These are phyloP conservation scores for Suhomyces bokatorum DNA, from an alignment of 1,139 yeast species.

Conservation along the genomic window DNA sequence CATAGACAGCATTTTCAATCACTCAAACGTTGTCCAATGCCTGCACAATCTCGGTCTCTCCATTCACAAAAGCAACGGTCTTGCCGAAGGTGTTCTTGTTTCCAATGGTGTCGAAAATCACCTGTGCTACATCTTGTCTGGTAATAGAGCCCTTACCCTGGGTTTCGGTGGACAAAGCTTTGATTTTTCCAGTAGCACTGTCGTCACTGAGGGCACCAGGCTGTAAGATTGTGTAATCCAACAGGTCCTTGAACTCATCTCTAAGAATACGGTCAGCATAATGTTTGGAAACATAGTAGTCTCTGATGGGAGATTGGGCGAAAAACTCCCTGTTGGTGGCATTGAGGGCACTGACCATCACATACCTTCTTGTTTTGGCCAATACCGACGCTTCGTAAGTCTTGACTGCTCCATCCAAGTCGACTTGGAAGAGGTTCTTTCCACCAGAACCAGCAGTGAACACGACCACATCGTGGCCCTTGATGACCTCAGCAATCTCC, in stretches of 20 bases:
- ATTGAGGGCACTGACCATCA: conserved; percentile 58
- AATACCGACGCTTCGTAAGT: conserved; percentile 55
- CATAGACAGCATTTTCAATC: too few species aligned
- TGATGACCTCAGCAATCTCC: conserved; percentile 38
- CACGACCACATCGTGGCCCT: conserved; percentile 57
- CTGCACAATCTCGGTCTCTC: conserved; percentile 13
- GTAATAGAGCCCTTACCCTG: conserved; percentile 22
- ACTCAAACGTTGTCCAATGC: background rate
- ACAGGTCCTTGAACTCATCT: conserved; percentile 30
- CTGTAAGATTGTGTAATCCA: conserved; percentile 54
- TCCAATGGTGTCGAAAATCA: conserved; percentile 24
- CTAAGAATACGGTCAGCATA: conserved; percentile 54
- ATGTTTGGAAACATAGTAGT: conserved; percentile 55
- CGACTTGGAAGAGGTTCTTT: conserved; percentile 52
- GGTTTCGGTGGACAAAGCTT: conserved; percentile 13
- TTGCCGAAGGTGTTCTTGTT: conserved; percentile 28
- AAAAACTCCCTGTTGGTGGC: conserved; percentile 50
- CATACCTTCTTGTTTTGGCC: conserved; percentile 48
- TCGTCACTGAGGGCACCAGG: conserved; percentile 49
- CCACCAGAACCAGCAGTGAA: conserved; percentile 70
- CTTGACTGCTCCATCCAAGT: conserved; percentile 63
- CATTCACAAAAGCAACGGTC: conserved; percentile 28
- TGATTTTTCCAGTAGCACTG: conserved; percentile 39
- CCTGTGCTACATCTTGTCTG: conserved; percentile 36
- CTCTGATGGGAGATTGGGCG: conserved; percentile 26